Base-by-base conservation (phyloP, 108 stramenopile genomes). In the Conticribra weissflogii region DNA sequence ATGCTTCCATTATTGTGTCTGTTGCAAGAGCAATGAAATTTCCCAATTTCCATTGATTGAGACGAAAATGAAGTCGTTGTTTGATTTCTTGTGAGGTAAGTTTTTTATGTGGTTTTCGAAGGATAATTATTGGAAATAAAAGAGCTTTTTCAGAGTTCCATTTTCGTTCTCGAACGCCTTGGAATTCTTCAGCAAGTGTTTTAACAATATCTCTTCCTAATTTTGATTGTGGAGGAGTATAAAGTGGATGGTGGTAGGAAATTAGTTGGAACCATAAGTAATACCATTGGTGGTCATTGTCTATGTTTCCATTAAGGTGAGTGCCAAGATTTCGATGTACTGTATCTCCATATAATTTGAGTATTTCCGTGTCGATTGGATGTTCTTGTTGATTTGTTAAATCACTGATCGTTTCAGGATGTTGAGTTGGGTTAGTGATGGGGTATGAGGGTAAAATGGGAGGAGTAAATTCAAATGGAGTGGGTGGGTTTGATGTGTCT, bases 111-210 rank as follows among this genome's bases (percentile, higher is more conserved):
- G 4, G 1, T 16, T 9, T 3, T 15, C 49, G 36, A 8, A 63
- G 27, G 25, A 63, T 30, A 17, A 28, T n/a, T 17, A 45, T n/a
- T 28, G 25, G 31, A 19, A 63, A 63, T 12, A 28, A 25, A 17
- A 63, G 62, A 0, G 62, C 29, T 4, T 9, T 36, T 27, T 63
- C 44, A 29, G 62, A 63, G 45, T 63, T 63, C 62, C 62, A 63
- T 29, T 30, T 18, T 45, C 62, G 28, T 8, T 63, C 62, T 29
- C 41, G 36, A 7, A 63, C 41, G 45, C 62, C 44, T 30, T 45
- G 27, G 27, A 44, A 27, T 30, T 63, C 62, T 45, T 23, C 41
- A 3, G 44, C 25, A 5, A 5, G 47, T 7, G 17, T 47, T 9
- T 24, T 25, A 30, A 63, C 15, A 1, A 63, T n/a, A 5, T 1